phyloP scores from a whole-genome alignment of 192 early-diverging fungal species.

The Neocallimastix lanati region DNA sequence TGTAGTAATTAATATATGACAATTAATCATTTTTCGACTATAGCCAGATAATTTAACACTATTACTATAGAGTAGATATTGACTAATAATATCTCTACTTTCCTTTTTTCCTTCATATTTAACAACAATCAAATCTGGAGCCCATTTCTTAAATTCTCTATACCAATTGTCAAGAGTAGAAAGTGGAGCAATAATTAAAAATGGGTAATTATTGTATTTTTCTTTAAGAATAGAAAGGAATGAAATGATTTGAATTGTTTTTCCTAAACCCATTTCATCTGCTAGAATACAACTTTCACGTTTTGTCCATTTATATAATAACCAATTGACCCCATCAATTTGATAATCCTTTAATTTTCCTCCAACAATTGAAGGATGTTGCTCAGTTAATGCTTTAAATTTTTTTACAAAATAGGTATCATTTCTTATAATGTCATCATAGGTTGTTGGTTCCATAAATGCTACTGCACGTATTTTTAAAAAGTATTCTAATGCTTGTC shows the following conservation, averaged over 20 bases:
- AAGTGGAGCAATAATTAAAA: slow-evolving; percentile 37
- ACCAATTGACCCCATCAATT: slow-evolving; percentile 58
- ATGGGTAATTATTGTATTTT: slow-evolving; percentile 29
- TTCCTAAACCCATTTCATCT: slow-evolving; percentile 63
- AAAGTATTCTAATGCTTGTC: background rate
- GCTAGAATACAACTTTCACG: slow-evolving; percentile 40
- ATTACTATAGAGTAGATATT: background rate
- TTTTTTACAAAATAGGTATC: slow-evolving; percentile 11
- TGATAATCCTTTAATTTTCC: slow-evolving; percentile 48
- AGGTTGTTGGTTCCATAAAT: slow-evolving; percentile 8
- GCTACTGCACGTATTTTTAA: slow-evolving; percentile 16
- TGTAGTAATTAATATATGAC: slow-evolving; percentile 50
- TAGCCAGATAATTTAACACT: background rate
- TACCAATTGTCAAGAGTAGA: slow-evolving; percentile 48
- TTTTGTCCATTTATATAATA: slow-evolving; percentile 45
- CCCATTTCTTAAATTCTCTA: slow-evolving; percentile 57
- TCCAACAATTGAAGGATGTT: slow-evolving; percentile 27
- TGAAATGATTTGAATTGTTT: slow-evolving; percentile 54
- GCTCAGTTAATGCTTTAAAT: slow-evolving; percentile 26
- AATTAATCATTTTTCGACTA: slow-evolving; percentile 13
- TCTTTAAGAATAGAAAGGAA: slow-evolving; percentile 26
- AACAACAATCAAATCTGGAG: slow-evolving; percentile 27
- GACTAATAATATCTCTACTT: background rate
- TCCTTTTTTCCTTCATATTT: background rate
- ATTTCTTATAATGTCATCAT: slow-evolving; percentile 11